Evolutionary conservation across 2,329 filamentous ascomycete genomes (phyloP), one percentile per base, ranked within the genome.

Genomic region (Fusarium agapanthi): DNA sequence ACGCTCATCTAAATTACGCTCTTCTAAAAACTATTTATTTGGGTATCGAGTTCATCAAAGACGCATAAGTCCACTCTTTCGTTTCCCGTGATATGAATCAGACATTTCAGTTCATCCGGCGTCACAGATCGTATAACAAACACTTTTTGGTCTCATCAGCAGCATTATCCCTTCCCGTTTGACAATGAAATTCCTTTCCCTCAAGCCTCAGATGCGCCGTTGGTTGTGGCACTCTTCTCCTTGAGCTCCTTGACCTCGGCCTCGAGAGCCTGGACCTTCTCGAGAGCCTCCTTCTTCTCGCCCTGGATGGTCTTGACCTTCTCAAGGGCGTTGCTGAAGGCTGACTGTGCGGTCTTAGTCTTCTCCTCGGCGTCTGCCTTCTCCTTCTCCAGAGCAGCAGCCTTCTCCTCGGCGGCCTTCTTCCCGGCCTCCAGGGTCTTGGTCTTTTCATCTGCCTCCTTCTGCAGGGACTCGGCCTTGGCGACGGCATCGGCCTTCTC

Each of bases 31-130:
- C 64, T 75, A 74, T 75, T 70, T 71, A 74, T 69, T 77, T 77
- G 75, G 75, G 75, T 77, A 77, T 77, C 75, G 75, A 77, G 73
- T 76, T 77, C 75, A 77, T 77, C 75, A 77, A 77, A 77, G 75
- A 77, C 75, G 72, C 51, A 67, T 68, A 61, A 71, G 75, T 77
- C 75, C 75, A 67, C 75, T 77, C 75, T 74, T 77, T 77, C 75
- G 75, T 77, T 74, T 74, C 75, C 75, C 75, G 72, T 76, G 65
- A 72, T 74, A 72, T 74, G 72, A 74, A 74, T 72, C 65, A 69
- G 68, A 73, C 71, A 73, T 74, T 67, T 74, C 71, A 69, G 61
- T 69, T 74, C 71, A 74, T 73, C 71, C 71, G 41, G 71, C 71
- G 71, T 73, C 71, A 73, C 63, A 74, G 67, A 74, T 73, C 71